Evolutionary conservation across 176 grass and related monocot species (phyloP), one percentile per base, ranked within the genome.

Genomic region (Eleusine indica): DNA sequence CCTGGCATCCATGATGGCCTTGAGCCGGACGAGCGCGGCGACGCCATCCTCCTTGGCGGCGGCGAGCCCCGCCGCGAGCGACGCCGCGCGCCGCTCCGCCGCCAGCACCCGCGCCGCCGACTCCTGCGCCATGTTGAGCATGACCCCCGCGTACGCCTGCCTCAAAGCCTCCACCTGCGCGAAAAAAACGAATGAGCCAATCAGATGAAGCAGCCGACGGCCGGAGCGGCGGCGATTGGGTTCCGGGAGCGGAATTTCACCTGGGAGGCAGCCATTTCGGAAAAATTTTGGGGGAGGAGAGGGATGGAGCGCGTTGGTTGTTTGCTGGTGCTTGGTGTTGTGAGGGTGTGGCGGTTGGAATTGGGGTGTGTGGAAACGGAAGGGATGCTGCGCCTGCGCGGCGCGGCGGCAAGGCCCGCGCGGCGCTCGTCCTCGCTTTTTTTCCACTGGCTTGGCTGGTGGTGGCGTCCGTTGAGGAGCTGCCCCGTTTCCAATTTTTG

Each of bases 101-200:
- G 92, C 81, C 84, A 97, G 89, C 80, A 94, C 89, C 87, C 95
- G 90, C 56, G 92, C 90, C 48, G 95, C 95, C 67, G 92, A 94
- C 81, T 94, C 95, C 85, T 87, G 86, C 77, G 88, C 90, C 63
- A 89, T 93, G 86, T 93, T 94, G 53, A 97, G 88, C 49, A 97
- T 94, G 75, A 94, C 84, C 82, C 90, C 88, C 42, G 92, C 95
- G 85, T 92, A 97, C 80, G 90, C 92, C 89, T 51, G 86, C 64
- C 46, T 88, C 71, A 91, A 63, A 75, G 12, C 83, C 76, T 89
- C 90, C 66, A 83, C 80, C 89, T 88, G 84, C 88, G 76, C 65
- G 46, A 4, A 15, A 9, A 57, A 57, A 35, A 39, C 58, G 29
- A 10, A 0, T 12, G 0, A 18, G 30, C 66, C 56, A 21, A 71